phyloP scores from a whole-genome alignment of 352 stramenopile genomes.

The Phytophthora pini region DNA sequence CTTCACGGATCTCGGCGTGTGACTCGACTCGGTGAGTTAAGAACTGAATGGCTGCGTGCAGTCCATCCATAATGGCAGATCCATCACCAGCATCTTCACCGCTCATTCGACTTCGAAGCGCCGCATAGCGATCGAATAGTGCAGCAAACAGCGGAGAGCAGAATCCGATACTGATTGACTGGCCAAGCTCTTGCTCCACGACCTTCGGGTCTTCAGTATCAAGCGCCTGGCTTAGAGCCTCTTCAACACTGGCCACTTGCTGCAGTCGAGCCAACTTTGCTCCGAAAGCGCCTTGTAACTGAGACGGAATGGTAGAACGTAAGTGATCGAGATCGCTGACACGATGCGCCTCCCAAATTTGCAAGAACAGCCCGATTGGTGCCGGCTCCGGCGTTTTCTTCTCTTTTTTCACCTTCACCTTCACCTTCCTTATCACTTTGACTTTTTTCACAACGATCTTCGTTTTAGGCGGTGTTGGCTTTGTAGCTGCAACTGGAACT shows the following conservation, averaged over 20 bases:
- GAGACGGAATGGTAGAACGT: slow-evolving; percentile 14
- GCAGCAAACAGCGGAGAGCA: slow-evolving; percentile 50
- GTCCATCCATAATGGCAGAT: slow-evolving; percentile 39
- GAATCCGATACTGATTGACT: slow-evolving; percentile 67
- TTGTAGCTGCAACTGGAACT: slow-evolving; percentile 15
- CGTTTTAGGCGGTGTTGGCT: slow-evolving; percentile 12
- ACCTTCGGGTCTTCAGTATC: slow-evolving; percentile 35
- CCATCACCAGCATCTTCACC: slow-evolving; percentile 15
- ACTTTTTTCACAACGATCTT: slow-evolving; percentile 20
- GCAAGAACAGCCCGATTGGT: slow-evolving; percentile 42
- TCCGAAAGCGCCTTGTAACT: slow-evolving; percentile 41
- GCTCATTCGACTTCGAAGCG: slow-evolving; percentile 33
- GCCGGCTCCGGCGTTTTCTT: slow-evolving; percentile 14
- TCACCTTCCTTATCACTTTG: slow-evolving; percentile 1
- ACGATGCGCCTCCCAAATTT: slow-evolving; percentile 48
- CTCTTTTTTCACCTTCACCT: slow-evolving; percentile 20
- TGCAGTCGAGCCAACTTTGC: slow-evolving; percentile 51
- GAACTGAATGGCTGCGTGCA: slow-evolving; percentile 65
- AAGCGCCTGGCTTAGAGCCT: slow-evolving; percentile 47
- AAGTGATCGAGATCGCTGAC: slow-evolving; percentile 37
- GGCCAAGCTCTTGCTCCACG: slow-evolving; percentile 59
- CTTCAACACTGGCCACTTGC: slow-evolving; percentile 52
- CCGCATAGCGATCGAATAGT: slow-evolving; percentile 56
- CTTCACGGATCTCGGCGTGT: slow-evolving; percentile 67
- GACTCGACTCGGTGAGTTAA: slow-evolving; percentile 53